A percentile compares a stretch with the other conserved stretches of the same genome.
Evolutionary conservation across 768 basidiomycete species (phyloP).

Genomic region (Pholiota microspora): DNA sequence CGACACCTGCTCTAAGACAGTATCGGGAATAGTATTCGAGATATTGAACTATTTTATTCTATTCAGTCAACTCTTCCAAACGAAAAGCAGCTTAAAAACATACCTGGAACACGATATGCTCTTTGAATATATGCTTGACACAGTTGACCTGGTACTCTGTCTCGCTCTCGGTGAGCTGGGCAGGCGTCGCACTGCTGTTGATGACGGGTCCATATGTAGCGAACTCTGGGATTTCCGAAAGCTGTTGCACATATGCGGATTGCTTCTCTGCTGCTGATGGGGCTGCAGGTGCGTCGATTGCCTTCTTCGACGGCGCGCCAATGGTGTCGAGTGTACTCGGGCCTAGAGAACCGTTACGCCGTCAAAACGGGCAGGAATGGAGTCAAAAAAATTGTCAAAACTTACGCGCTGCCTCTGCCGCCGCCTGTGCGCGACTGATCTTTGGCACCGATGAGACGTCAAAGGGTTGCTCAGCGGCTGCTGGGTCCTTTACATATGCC

Average conservation of each 20-base stretch:
- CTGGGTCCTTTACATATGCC: slow-evolving; percentile 86
- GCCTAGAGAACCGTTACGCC: slow-evolving; percentile 45
- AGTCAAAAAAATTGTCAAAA: neutral
- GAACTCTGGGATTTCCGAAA: slow-evolving; percentile 85
- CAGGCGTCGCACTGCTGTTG: slow-evolving; percentile 78
- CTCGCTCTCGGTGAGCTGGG: slow-evolving; percentile 91
- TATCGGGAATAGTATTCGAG: slow-evolving; percentile 94
- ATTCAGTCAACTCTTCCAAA: too few species aligned
- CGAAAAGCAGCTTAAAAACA: slow-evolving; percentile 1
- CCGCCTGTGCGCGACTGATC: slow-evolving; percentile 90
- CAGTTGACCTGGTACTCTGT: slow-evolving; percentile 97
- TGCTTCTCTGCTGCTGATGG: slow-evolving; percentile 87
- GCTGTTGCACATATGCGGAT: slow-evolving; percentile 83
- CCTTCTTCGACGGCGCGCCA: slow-evolving; percentile 64
- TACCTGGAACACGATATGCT: slow-evolving; percentile 97
- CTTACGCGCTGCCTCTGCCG: slow-evolving; percentile 85
- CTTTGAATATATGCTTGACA: slow-evolving; percentile 95
- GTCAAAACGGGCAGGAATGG: slow-evolving; percentile 9
- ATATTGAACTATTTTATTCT: slow-evolving; percentile 98
- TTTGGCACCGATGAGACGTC: slow-evolving; percentile 87
- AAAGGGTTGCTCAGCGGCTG: slow-evolving; percentile 70
- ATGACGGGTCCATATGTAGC: slow-evolving; percentile 81
- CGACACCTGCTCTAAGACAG: slow-evolving; percentile 90
- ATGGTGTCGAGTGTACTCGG: slow-evolving; percentile 88
- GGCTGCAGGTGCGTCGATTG: slow-evolving; percentile 60